Conservation (phyloP, 306 rosid genomes). For the Rosa lucieae region DNA sequence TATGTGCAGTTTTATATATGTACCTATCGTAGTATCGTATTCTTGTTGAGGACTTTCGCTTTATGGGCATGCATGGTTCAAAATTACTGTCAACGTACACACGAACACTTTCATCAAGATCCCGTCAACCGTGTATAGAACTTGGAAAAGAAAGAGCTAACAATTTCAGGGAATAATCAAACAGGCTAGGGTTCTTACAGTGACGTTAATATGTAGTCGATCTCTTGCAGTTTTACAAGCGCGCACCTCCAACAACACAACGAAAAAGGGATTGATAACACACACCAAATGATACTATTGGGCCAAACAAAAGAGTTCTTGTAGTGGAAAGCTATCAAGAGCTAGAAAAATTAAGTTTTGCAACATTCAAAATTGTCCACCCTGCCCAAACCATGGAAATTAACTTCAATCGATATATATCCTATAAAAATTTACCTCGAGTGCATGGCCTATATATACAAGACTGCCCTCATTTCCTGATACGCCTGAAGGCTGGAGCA, state of each 20-base stretch:
- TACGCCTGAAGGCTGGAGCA: slow-evolving; percentile 47
- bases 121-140: slow-evolving; percentile 50
- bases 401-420: no score
- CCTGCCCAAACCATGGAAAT: no score
- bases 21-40: slow-evolving; percentile 90
- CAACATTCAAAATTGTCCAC: no score
- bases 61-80: slow-evolving; percentile 71
- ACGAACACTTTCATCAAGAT: slow-evolving; percentile 84
- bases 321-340: not conserved
- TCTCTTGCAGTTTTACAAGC: slow-evolving; percentile 6
- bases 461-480: slow-evolving; percentile 45
- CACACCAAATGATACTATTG: not conserved
- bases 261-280: slow-evolving; percentile 20
- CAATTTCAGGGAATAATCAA: slow-evolving; percentile 13
- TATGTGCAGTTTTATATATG: not conserved
- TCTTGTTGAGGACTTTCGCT: slow-evolving; percentile 60
- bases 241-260: slow-evolving; percentile 41
- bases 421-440: no score
- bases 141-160: not conserved
- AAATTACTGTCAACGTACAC: slow-evolving; percentile 28
- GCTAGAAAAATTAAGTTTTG: not conserved
- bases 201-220: not conserved
- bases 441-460: no score
- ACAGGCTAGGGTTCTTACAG: not conserved
- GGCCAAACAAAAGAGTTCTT: not conserved